Evolutionary conservation across 1,139 yeast genomes (phyloP).

Genomic region (Scheffersomyces illinoinensis): DNA sequence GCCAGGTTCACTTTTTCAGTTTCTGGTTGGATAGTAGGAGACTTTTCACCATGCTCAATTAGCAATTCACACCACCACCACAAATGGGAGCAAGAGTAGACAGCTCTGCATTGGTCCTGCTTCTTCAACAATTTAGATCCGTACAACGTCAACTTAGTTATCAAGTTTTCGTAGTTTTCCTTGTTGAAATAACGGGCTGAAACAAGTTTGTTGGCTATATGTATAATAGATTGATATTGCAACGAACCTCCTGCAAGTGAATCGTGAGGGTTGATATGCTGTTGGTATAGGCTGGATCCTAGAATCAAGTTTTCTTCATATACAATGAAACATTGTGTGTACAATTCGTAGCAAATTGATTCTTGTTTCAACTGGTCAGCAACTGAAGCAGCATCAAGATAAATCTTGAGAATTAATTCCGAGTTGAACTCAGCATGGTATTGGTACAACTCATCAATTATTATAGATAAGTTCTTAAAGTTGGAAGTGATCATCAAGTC

Average conservation of each 20-base stretch:
- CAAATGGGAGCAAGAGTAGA: constrained; percentile 82
- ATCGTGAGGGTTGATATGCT: constrained; percentile 35
- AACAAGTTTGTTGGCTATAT: constrained; percentile 64
- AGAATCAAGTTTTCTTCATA: constrained; percentile 71
- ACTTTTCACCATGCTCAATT: constrained; percentile 20
- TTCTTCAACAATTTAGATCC: constrained; percentile 88
- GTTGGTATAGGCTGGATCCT: constrained; percentile 15
- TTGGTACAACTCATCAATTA: constrained; percentile 67
- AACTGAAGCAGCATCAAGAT: constrained; percentile 58
- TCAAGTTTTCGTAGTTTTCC: constrained; percentile 76
- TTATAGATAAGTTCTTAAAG: constrained; percentile 73
- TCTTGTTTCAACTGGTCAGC: constrained; percentile 71
- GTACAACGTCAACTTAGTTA: constrained; percentile 81
- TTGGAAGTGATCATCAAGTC: constrained; percentile 45
- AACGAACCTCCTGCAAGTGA: constrained; percentile 39
- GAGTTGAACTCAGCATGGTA: constrained; percentile 48
- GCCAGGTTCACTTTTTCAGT: constrained; percentile 1
- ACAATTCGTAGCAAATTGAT: constrained; percentile 77
- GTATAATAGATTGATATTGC: constrained; percentile 39
- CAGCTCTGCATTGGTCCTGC: constrained; percentile 93
- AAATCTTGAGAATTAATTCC: constrained; percentile 50
- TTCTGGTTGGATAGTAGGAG: constrained; percentile 21
- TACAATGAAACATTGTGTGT: constrained; percentile 82
- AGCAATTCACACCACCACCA: constrained; percentile 84
- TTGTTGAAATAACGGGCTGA: constrained; percentile 55